These are phyloP conservation scores for Epichloe sibirici DNA, from an alignment of 2,329 filamentous ascomycete species.

Conservation along the genomic window DNA sequence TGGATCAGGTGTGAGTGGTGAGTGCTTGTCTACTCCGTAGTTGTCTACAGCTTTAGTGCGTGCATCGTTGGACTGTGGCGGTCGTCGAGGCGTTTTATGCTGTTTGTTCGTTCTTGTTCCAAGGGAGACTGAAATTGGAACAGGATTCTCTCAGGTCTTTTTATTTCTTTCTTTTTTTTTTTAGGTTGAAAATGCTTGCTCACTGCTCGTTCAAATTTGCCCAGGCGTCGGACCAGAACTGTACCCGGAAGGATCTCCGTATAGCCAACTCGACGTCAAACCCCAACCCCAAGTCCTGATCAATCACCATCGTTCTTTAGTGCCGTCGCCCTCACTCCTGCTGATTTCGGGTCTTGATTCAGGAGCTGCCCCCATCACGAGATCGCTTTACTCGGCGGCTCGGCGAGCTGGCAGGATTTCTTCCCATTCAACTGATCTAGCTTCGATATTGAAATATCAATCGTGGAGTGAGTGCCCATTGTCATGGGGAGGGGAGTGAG, in stretches of 20 bases:
- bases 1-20: neutral
- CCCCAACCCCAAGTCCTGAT: neutral
- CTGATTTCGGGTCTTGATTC: neutral
- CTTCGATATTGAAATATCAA: neutral
- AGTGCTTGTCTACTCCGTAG: neutral
- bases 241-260: too few relatives aligned
- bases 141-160: neutral
- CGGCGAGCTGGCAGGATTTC: neutral
- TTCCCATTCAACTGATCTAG: neutral
- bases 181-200: neutral
- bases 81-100: neutral
- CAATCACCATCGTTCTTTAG: neutral
- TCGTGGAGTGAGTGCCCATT: constrained; percentile 2
- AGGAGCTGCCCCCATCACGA: neutral
- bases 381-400: neutral
- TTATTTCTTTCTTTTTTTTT: neutral
- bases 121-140: neutral
- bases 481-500: constrained; percentile 5
- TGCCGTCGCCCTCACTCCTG: neutral
- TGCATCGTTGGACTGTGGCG: neutral
- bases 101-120: neutral
- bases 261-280: too few relatives aligned
- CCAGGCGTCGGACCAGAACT: neutral
- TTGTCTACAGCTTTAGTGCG: neutral
- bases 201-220: neutral